Base-by-base conservation (phyloP, 306 rosid species). In the Prunus dulcis region DNA sequence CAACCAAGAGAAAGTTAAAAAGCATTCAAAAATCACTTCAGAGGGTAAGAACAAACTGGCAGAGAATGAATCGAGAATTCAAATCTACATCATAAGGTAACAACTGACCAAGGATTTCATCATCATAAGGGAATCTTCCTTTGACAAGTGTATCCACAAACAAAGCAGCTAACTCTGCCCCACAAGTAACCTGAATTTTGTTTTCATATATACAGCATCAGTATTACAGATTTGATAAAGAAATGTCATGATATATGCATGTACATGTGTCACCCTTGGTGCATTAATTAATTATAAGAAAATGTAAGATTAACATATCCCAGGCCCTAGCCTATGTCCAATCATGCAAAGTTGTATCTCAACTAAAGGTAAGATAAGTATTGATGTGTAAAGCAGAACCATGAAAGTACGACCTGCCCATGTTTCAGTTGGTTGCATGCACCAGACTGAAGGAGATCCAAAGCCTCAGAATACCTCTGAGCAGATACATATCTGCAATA, bases 91-190 rank as follows among this genome's bases (percentile, higher is more conserved):
- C 65, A 77, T 20, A 57, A 76, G 77, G 69, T 71, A 79, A 82
- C 78, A 79, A 76, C 97, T 75, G 80, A 96, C 99, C 98, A 78
- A 91, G 89, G 75, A 78, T 82, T 84, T 88, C 88, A 43, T 82
- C 83, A 20, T 82, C 79, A 73, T 80, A 96, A 79, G 93, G 91
- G 78, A 89, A 61, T 81, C 84, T 88, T 64, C 93, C 98, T 84
- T 96, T 96, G 62, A 83, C 88, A 73, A 96, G 90, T 57, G 88
- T 89, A 73, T 92, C 99, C 77, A 96, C 99, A 79, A 85, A 96
- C 76, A 92, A 77, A 55, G 88, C 85, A 83, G 99, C 96, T 79
- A 96, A 91, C 82, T 96, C 99, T 65, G 96, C 91, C 73, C 99
- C 99, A 79, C 99, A 96, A 27, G 93, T 92, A 82, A 96, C 88